These are phyloP conservation scores for Pleurotus platypus DNA, from an alignment of 768 basidiomycete species.

Conservation along the genomic window DNA sequence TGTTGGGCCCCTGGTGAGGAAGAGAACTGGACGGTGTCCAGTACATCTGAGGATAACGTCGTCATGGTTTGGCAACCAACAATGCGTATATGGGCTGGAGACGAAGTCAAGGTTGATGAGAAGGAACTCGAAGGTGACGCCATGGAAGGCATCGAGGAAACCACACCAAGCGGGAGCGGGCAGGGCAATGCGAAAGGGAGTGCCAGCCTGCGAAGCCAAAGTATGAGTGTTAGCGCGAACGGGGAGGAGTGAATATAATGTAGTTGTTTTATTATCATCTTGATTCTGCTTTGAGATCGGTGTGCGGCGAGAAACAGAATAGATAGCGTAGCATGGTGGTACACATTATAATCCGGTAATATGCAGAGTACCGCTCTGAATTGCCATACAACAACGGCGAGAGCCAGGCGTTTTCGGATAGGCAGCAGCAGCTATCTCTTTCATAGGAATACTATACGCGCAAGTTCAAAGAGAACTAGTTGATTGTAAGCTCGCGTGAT, in stretches of 20 bases:
- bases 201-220: constrained; percentile 48
- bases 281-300: neutral
- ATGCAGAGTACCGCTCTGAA: constrained; percentile 6
- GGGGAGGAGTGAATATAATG: constrained; percentile 43
- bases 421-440: neutral
- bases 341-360: constrained; percentile 1
- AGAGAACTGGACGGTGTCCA: constrained; percentile 84
- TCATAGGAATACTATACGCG: constrained; percentile 64
- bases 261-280: neutral
- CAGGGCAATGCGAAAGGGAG: constrained; percentile 28
- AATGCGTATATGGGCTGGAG: constrained; percentile 90
- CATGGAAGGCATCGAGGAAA: constrained; percentile 71
- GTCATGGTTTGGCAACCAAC: constrained; percentile 98
- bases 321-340: constrained; percentile 4
- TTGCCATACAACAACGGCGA: neutral
- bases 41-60: constrained; percentile 95
- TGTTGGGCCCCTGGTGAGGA: constrained; percentile 86
- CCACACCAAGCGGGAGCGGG: constrained; percentile 21
- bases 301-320: neutral
- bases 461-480: constrained; percentile 72
- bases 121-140: constrained; percentile 80
- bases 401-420: neutral
- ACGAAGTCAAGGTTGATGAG: constrained; percentile 79
- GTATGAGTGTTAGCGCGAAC: constrained; percentile 59
- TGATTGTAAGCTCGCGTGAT: neutral